Base-by-base conservation (phyloP, 2,329 filamentous ascomycete genomes). In the Penicillium thymicola region DNA sequence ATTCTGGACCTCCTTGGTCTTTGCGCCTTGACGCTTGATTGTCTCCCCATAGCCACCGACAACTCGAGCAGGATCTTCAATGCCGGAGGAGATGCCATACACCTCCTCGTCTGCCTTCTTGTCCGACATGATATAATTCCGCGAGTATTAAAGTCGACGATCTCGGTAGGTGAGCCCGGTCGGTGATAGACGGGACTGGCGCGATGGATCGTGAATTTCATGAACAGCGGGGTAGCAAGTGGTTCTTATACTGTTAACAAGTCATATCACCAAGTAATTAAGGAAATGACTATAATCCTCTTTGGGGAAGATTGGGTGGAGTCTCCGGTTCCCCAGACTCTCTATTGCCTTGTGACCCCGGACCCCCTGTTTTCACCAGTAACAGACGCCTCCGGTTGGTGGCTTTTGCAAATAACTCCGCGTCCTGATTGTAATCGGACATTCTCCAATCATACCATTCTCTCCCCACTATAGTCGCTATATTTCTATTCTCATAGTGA, bases 1-100 rank as follows among this genome's bases (percentile, higher is more conserved):
- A 64, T 78, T 78, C 62, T 71, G 70, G 36, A 78, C 76, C 40
- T 65, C 64, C 66, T 77, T 80, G 18, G 74, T 72, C 58, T 75
- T 72, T 23, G 72, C 74, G 30, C 72, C 73, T 5, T 67, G 65
- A 9, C 52, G 55, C 43, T 59, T 62, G 43, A 57, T 61, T 28
- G 66, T 66, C 44, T 66, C 57, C n/a, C 66, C 66, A 44, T 61
- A 59, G 5, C 63, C 63, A 21, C 54, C 43, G 46, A 56, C 42
- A 23, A 63, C 61, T 4, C 57, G 58, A 28, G 62, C 28, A 30
- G 46, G 53, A n/a, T 65, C 46, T 18, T 63, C 62, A 23, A 57
- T 13, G n/a, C 51, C 47, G 23, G 49, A 53, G 18, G 63, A 64
- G 51, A 65, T 61, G 40, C 63, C 63, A 45, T 65, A 61, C 32